Conservation (phyloP, 148 eudicot genomes). For the Rhododendron vialii region DNA sequence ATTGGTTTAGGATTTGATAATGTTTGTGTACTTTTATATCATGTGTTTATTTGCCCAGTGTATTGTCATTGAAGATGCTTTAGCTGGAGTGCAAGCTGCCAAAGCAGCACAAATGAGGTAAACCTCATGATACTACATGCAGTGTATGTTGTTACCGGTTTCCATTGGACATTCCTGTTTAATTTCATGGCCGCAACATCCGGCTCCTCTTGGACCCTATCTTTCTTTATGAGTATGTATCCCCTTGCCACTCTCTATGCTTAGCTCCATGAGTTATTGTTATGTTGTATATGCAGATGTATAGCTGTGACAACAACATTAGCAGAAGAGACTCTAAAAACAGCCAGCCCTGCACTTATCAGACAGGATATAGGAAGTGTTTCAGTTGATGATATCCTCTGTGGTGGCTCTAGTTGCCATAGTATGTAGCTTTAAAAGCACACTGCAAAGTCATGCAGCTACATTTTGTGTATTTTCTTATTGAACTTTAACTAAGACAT, state of each 20-base stretch:
- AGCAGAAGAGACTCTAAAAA: slow-evolving; percentile 63
- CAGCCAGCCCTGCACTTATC: slow-evolving; percentile 75
- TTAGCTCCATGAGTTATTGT: not conserved
- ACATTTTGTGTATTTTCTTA: slow-evolving; percentile 10
- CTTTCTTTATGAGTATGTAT: not conserved
- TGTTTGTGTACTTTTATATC: not conserved
- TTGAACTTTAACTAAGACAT: slow-evolving; percentile 12
- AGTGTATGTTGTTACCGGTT: not conserved
- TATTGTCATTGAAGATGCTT: slow-evolving; percentile 94
- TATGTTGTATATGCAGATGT: slow-evolving; percentile 54
- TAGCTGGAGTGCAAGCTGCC: slow-evolving; percentile 98
- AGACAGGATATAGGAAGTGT: slow-evolving; percentile 81
- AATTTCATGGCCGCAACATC: not conserved
- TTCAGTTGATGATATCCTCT: slow-evolving; percentile 75
- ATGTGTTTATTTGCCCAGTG: slow-evolving; percentile 45
- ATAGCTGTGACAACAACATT: slow-evolving; percentile 94
- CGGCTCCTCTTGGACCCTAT: not conserved
- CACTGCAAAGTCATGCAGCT: slow-evolving; percentile 9
- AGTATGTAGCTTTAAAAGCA: slow-evolving; percentile 71
- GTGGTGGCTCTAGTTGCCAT: slow-evolving; percentile 69
- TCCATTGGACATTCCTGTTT: not conserved
- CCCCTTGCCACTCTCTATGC: not conserved
- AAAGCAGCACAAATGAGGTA: slow-evolving; percentile 93
- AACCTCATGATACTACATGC: not conserved
- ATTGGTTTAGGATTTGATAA: not conserved